These are phyloP conservation scores for Sesbania bispinosa DNA, from an alignment of 306 rosid species.

Conservation along the genomic window DNA sequence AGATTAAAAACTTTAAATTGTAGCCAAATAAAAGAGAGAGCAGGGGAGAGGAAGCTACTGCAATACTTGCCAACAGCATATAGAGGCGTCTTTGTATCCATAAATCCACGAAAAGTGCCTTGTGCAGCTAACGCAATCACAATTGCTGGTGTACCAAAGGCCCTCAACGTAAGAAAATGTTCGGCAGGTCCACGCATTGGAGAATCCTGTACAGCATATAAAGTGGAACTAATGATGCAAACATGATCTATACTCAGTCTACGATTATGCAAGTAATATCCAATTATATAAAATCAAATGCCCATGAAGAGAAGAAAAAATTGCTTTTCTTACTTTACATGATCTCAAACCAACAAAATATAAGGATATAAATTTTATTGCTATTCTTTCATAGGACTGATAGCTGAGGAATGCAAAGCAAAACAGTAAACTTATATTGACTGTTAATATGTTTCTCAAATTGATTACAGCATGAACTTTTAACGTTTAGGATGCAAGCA, in stretches of 20 bases:
- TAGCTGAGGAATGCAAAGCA: not conserved
- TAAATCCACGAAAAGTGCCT: constrained; percentile 92
- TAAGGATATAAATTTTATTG: not conserved
- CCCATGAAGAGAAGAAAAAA: not conserved
- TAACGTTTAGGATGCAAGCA: not conserved
- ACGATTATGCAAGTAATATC: not conserved
- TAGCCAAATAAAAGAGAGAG: not conserved
- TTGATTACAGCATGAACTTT: not conserved
- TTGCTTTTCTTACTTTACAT: not conserved
- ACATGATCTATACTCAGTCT: not conserved
- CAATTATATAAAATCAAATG: not conserved
- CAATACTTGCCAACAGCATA: constrained; percentile 78
- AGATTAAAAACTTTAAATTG: not conserved
- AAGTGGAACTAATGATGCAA: constrained; percentile 13
- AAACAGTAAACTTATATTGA: constrained; percentile 11
- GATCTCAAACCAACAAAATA: constrained; percentile 8
- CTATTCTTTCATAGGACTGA: not conserved
- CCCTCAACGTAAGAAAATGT: constrained; percentile 79
- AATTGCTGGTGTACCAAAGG: constrained; percentile 87
- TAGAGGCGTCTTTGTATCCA: constrained; percentile 88
- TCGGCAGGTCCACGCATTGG: constrained; percentile 84
- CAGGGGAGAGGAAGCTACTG: constrained; percentile 22
- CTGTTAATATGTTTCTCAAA: not conserved
- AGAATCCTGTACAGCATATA: constrained; percentile 64
- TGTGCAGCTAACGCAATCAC: constrained; percentile 94